These are phyloP conservation scores for Cyclaneusma minus DNA, from an alignment of 2,329 filamentous ascomycete genomes.

Conservation along the genomic window DNA sequence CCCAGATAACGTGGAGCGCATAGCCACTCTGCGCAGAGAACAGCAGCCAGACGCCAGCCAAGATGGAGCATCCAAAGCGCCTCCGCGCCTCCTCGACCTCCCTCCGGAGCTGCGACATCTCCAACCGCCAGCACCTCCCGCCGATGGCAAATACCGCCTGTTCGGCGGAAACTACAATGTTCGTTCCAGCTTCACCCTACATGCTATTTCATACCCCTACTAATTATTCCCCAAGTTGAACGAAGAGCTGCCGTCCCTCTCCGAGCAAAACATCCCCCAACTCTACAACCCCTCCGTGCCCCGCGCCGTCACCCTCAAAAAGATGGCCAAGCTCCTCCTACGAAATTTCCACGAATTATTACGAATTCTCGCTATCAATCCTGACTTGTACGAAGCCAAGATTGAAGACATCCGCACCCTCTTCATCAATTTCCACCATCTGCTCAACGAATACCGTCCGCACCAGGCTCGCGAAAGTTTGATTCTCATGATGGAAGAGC, in stretches of 20 bases:
- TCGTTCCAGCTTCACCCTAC: conserved; percentile 11
- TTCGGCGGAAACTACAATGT: conserved; percentile 56
- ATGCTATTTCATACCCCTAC: conserved; percentile 6
- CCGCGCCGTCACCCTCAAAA: conserved; percentile 53
- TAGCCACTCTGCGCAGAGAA: conserved; percentile 30
- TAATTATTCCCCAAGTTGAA: conserved; percentile 26
- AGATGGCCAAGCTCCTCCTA: conserved; percentile 69
- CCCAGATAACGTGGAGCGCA: conserved; percentile 48
- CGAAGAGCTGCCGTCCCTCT: conserved; percentile 49
- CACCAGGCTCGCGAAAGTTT: conserved; percentile 84
- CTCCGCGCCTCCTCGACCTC: conserved; percentile 11
- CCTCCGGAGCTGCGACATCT: conserved; percentile 55
- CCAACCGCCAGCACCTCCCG: conserved; percentile 65
- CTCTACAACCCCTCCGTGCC: conserved; percentile 39
- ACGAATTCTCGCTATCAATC: conserved; percentile 53
- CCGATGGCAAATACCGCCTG: conserved; percentile 52
- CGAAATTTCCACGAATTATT: conserved; percentile 80
- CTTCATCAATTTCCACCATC: conserved; percentile 81
- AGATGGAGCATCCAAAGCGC: conserved; percentile 7
- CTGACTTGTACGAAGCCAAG: conserved; percentile 52
- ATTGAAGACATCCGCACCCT: conserved; percentile 65
- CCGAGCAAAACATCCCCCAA: conserved; percentile 55
- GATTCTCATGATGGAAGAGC: conserved; percentile 76
- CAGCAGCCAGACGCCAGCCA: conserved; percentile 12
- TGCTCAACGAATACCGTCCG: conserved; percentile 86